Evolutionary conservation across 1,284 basidiomycete species (phyloP).

Genomic region (Phylloboletellus chloephorus): DNA sequence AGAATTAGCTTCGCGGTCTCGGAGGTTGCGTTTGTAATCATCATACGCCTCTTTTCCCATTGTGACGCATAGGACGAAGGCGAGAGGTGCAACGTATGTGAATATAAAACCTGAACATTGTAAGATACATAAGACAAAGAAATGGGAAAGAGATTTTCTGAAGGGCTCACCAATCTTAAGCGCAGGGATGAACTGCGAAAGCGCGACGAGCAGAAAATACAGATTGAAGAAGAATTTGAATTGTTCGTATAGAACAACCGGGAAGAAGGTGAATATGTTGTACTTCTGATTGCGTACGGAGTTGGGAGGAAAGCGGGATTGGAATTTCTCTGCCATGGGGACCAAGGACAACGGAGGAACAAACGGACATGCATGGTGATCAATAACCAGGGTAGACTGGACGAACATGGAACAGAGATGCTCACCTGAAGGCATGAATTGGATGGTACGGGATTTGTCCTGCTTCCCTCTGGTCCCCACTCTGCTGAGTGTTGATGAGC

Average conservation of each 20-base stretch:
- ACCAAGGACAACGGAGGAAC: not conserved
- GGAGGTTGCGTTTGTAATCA: slow-evolving; percentile 88
- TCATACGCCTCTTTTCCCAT: slow-evolving; percentile 99
- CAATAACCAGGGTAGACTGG: not conserved
- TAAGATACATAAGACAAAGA: not conserved
- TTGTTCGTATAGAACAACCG: slow-evolving; percentile 96
- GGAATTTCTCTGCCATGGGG: slow-evolving; percentile 68
- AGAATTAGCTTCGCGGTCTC: slow-evolving; percentile 94
- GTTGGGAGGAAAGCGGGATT: slow-evolving; percentile 72
- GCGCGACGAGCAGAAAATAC: slow-evolving; percentile 95
- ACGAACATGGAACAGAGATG: not conserved
- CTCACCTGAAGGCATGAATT: slow-evolving; percentile 70
- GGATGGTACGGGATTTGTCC: slow-evolving; percentile 73
- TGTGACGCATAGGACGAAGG: slow-evolving; percentile 91
- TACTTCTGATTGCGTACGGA: slow-evolving; percentile 98
- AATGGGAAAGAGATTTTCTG: not conserved
- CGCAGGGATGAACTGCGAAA: slow-evolving; percentile 94
- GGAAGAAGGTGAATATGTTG: slow-evolving; percentile 90
- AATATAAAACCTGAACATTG: slow-evolving; percentile 75
- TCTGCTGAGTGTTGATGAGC: slow-evolving; percentile 29
- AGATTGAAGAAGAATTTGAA: slow-evolving; percentile 99
- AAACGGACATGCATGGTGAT: not conserved
- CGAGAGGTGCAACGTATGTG: slow-evolving; percentile 94
- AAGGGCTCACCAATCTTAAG: slow-evolving; percentile 80
- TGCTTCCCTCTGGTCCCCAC: slow-evolving; percentile 35